Conservation (phyloP, 768 basidiomycete species). For the Agaricus sinodeliciosus region DNA sequence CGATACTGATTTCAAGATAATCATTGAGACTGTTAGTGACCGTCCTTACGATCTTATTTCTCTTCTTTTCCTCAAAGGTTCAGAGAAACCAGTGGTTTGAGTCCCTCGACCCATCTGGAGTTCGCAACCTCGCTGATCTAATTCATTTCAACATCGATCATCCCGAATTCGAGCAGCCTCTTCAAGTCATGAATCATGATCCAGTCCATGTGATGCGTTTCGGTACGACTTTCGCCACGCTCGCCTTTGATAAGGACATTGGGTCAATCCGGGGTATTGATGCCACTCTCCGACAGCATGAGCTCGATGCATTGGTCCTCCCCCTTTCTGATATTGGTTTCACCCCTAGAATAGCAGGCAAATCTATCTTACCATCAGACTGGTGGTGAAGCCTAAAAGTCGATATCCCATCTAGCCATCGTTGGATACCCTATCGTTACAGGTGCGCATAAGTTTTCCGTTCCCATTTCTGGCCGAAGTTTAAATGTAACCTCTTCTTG, state of each 20-base stretch:
- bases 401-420: slow-evolving; percentile 32
- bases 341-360: slow-evolving; percentile 27
- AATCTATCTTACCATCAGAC: neutral
- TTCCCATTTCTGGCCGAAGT: too few relatives aligned
- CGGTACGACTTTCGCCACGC: slow-evolving; percentile 24
- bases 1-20: slow-evolving; percentile 52
- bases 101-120: slow-evolving; percentile 46
- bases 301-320: slow-evolving; percentile 47
- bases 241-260: slow-evolving; percentile 38
- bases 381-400: slow-evolving; percentile 9
- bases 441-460: slow-evolving; percentile 25
- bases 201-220: slow-evolving; percentile 26
- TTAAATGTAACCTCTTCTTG: slow-evolving; percentile 32
- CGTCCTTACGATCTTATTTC: neutral
- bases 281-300: slow-evolving; percentile 35
- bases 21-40: neutral
- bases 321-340: slow-evolving; percentile 36
- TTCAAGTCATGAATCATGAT: slow-evolving; percentile 28
- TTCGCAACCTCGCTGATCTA: slow-evolving; percentile 48
- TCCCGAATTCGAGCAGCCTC: slow-evolving; percentile 39
- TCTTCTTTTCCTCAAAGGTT: slow-evolving; percentile 28
- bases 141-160: slow-evolving; percentile 54
- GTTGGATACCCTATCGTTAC: slow-evolving; percentile 64
- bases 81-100: slow-evolving; percentile 44
- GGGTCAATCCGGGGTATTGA: slow-evolving; percentile 50